Conservation (phyloP, 176 grass and related monocot species). For the Typha latifolia region DNA sequence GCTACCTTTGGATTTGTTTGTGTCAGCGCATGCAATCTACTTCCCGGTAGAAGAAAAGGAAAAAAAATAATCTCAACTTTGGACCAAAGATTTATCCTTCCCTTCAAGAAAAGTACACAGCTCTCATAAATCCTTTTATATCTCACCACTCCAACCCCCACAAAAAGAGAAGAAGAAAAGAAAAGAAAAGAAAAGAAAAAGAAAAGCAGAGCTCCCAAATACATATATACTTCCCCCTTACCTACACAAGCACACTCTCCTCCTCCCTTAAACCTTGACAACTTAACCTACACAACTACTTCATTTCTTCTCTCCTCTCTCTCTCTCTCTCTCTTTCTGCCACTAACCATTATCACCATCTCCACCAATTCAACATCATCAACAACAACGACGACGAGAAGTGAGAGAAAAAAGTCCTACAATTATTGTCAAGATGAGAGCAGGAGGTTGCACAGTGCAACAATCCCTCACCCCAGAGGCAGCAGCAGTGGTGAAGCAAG, state of each 20-base stretch:
- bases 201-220: constrained; percentile 29
- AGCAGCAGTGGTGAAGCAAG: constrained; percentile 69
- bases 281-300: no score
- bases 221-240: constrained; percentile 10
- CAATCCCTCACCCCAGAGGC: constrained; percentile 68
- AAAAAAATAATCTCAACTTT: constrained; percentile 23
- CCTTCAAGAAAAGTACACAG: constrained; percentile 75
- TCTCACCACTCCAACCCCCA: constrained; percentile 25
- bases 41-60: constrained; percentile 53
- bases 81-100: constrained; percentile 39
- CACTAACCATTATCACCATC: not conserved
- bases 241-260: constrained; percentile 35
- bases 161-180: not conserved
- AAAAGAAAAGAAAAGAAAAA: constrained; percentile 16
- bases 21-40: constrained; percentile 57
- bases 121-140: constrained; percentile 22
- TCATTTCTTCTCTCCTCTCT: not conserved
- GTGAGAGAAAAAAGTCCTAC: no score
- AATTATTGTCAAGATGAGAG: constrained; percentile 40
- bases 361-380: not conserved
- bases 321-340: not conserved
- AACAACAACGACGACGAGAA: no score
- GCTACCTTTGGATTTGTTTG: constrained; percentile 58
- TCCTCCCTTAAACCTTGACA: not conserved
- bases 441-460: constrained; percentile 80